Evolutionary conservation across 208 protist species (phyloP).

Genomic region (Crithidia thermophila): DNA sequence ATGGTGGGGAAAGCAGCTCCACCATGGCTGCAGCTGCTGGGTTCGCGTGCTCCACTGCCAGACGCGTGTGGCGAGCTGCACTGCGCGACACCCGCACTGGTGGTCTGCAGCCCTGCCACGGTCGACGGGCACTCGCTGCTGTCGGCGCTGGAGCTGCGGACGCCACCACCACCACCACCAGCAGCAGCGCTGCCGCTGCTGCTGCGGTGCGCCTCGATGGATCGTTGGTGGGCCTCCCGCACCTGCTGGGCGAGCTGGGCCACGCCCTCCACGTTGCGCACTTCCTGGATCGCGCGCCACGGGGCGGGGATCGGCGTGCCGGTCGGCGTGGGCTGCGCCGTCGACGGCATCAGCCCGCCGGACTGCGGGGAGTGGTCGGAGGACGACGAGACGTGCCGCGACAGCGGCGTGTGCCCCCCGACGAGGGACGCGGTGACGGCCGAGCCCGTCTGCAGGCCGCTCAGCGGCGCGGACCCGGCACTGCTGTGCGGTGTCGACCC

Average conservation of each 20-base stretch:
- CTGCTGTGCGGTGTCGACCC: background rate
- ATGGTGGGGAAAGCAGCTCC: too few species aligned
- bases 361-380: background rate
- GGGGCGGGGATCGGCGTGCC: background rate
- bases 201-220: background rate
- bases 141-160: too few species aligned
- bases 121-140: too few species aligned
- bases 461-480: background rate
- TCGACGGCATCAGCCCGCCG: background rate
- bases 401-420: background rate
- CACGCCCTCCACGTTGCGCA: constrained; percentile 17
- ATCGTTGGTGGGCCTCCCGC: constrained; percentile 7
- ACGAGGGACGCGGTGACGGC: background rate
- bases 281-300: constrained; percentile 25
- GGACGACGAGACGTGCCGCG: background rate
- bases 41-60: too few species aligned
- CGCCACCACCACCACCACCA: too few species aligned
- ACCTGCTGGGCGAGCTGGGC: constrained; percentile 20
- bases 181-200: background rate
- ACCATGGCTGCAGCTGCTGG: too few species aligned
- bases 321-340: constrained; percentile 6
- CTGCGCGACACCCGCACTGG: too few species aligned
- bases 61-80: too few species aligned
- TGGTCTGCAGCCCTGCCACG: too few species aligned
- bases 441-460: background rate